Evolutionary conservation across 495 filamentous ascomycete species (phyloP).

Genomic region (Cenococcum geophilum): DNA sequence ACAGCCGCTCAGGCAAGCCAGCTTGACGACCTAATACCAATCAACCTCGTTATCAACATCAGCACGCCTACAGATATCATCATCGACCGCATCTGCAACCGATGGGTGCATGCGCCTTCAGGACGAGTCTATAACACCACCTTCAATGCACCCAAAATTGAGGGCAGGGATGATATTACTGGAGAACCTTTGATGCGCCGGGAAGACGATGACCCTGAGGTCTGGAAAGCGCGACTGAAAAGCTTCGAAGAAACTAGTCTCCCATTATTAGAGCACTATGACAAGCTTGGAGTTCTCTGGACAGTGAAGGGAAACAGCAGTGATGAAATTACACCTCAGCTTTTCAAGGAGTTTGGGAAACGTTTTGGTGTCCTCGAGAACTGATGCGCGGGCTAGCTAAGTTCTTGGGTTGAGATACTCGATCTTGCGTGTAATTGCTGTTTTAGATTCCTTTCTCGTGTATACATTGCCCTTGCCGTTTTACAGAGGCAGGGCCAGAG

Average conservation of each 20-base stretch:
- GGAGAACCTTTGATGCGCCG: conserved; percentile 80
- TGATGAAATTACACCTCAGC: conserved; percentile 85
- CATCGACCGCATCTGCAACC: conserved; percentile 76
- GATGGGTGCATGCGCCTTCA: conserved; percentile 90
- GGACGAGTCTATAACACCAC: conserved; percentile 90
- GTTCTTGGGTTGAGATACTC: not conserved
- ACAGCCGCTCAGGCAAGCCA: conserved; percentile 72
- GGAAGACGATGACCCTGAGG: conserved; percentile 77
- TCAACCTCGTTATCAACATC: conserved; percentile 79
- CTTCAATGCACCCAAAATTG: conserved; percentile 77
- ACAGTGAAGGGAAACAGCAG: conserved; percentile 79
- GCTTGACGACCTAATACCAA: conserved; percentile 72
- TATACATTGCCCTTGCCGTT: not conserved
- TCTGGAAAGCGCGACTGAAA: conserved; percentile 70
- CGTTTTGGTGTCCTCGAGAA: conserved; percentile 51
- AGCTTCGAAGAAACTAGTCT: conserved; percentile 83
- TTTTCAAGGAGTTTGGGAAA: conserved; percentile 71
- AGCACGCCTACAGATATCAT: conserved; percentile 69
- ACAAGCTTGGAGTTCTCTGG: conserved; percentile 77
- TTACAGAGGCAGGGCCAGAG: not conserved
- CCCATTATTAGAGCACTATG: conserved; percentile 83
- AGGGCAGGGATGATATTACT: conserved; percentile 83
- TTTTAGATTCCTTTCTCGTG: not conserved
- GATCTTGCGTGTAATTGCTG: not conserved
- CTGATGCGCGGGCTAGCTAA: not conserved